Evolutionary conservation across 2,329 filamentous ascomycete species (phyloP).

Genomic region (Botrytis sinoallii): DNA sequence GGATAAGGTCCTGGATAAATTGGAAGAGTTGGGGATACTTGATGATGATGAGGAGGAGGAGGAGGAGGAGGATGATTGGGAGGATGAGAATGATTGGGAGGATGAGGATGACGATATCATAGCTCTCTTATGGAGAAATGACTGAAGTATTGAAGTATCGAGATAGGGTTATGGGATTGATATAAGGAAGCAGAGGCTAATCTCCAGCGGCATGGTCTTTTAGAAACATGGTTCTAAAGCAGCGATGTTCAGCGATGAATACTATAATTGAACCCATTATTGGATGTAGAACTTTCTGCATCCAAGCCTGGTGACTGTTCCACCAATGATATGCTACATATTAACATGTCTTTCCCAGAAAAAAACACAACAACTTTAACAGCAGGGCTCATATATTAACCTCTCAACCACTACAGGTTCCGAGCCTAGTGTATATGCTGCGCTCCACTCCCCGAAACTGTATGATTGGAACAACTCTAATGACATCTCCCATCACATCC

Average conservation of each 20-base stretch:
- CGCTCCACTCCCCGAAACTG: not conserved
- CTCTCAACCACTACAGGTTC: not conserved
- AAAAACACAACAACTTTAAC: no score
- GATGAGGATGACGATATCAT: not conserved
- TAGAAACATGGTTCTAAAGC: not conserved
- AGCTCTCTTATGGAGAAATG: not conserved
- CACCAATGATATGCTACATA: not conserved
- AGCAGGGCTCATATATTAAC: not conserved
- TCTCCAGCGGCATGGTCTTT: not conserved
- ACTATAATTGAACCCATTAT: not conserved
- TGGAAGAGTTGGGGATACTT: not conserved
- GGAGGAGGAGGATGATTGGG: no score
- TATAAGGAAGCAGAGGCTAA: not conserved
- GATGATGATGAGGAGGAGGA: no score
- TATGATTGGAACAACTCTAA: not conserved
- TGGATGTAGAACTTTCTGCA: not conserved
- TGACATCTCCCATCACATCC: not conserved
- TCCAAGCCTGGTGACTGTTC: not conserved
- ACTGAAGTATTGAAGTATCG: not conserved
- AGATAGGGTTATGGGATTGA: not conserved
- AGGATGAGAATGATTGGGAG: no score
- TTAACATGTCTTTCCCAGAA: no score
- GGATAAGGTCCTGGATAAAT: not conserved
- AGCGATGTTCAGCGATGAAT: not conserved
- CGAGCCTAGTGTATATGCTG: not conserved